phyloP scores from a whole-genome alignment of 495 filamentous ascomycete species.

The Bathelium albidoporum region DNA sequence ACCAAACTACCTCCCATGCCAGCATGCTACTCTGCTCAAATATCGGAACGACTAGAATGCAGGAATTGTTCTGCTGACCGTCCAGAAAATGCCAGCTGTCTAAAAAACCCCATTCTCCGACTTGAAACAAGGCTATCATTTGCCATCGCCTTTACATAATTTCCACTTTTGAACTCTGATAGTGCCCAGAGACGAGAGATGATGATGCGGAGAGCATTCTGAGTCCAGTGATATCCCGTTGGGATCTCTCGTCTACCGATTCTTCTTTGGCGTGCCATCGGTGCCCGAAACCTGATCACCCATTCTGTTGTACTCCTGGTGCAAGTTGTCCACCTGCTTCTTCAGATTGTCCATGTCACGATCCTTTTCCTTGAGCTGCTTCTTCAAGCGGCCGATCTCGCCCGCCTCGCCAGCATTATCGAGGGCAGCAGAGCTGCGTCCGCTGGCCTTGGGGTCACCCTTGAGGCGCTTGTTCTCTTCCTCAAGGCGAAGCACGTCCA shows the following conservation, averaged over 20 bases:
- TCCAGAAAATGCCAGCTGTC: not conserved
- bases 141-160: no score
- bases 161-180: no score
- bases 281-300: slow-evolving; percentile 63
- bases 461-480: slow-evolving; percentile 82
- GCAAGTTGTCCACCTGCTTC: slow-evolving; percentile 68
- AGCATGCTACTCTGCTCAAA: not conserved
- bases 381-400: slow-evolving; percentile 59
- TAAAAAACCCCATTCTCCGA: not conserved
- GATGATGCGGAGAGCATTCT: not conserved
- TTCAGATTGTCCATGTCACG: slow-evolving; percentile 41
- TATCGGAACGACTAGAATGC: not conserved
- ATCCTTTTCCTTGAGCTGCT: slow-evolving; percentile 40
- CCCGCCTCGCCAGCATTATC: slow-evolving; percentile 58
- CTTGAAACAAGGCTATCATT: not conserved
- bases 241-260: not conserved
- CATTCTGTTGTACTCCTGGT: slow-evolving; percentile 82
- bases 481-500: slow-evolving; percentile 87
- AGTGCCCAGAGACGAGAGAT: not conserved
- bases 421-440: slow-evolving; percentile 57
- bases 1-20: not conserved
- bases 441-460: slow-evolving; percentile 56
- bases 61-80: not conserved
- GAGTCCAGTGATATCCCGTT: not conserved
- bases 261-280: slow-evolving; percentile 51